Evolutionary conservation across 2,329 filamentous ascomycete species (phyloP).

Genomic region (Beauveria australis): DNA sequence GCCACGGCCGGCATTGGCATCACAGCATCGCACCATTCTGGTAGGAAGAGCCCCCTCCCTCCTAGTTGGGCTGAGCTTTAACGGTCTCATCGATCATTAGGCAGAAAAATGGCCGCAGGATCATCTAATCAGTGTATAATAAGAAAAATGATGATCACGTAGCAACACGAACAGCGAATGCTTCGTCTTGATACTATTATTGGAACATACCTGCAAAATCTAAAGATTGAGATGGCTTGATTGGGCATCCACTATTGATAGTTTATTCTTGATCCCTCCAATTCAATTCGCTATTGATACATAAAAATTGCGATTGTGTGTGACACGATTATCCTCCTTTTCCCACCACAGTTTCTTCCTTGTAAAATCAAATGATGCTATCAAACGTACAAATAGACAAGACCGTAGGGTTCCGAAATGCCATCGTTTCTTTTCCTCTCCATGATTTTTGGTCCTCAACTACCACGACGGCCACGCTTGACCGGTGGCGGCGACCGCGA

Average conservation of each 20-base stretch:
- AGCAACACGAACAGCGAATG: neutral
- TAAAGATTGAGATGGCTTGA: neutral
- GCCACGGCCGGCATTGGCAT: too few relatives aligned
- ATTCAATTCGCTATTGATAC: conserved; percentile 5
- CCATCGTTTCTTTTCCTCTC: neutral
- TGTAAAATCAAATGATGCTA: neutral
- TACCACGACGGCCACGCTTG: conserved; percentile 24
- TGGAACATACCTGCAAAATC: neutral
- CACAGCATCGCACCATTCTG: too few relatives aligned
- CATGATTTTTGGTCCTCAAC: conserved; percentile 12
- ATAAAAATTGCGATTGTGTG: neutral
- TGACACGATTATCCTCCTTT: neutral
- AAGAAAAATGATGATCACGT: neutral
- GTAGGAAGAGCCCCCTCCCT: too few relatives aligned
- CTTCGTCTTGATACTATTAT: neutral
- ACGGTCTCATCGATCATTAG: too few relatives aligned
- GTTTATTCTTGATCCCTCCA: neutral
- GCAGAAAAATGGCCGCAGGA: too few relatives aligned
- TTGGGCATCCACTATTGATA: neutral
- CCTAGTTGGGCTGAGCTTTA: too few relatives aligned
- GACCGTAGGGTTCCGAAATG: neutral
- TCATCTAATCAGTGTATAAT: too few relatives aligned
- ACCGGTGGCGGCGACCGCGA: conserved; percentile 24
- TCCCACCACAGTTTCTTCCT: neutral
- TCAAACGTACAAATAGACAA: neutral